Conservation (phyloP, 352 stramenopile genomes). For the Pythium coloratum region DNA sequence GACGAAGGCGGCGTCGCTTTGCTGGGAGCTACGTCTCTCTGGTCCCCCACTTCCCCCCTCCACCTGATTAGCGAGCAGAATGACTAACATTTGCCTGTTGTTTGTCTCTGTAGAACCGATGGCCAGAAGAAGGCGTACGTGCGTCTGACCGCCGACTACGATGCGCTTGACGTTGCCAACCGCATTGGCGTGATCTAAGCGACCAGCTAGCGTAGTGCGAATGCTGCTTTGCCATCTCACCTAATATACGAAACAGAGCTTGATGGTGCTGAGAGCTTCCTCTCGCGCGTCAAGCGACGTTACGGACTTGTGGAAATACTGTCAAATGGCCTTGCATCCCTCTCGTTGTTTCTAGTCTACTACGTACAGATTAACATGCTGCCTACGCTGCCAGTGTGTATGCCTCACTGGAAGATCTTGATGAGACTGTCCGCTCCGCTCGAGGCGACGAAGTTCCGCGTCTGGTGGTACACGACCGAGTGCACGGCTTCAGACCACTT, state of each 20-base stretch:
- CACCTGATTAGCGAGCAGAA: neutral
- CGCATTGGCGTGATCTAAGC: slow-evolving; percentile 99
- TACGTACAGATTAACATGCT: slow-evolving; percentile 6
- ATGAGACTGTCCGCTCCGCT: slow-evolving; percentile 80
- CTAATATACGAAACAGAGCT: slow-evolving; percentile 41
- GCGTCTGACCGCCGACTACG: slow-evolving; percentile 97
- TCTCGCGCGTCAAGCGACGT: slow-evolving; percentile 23
- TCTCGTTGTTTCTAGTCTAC: slow-evolving; percentile 9
- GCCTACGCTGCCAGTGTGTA: neutral
- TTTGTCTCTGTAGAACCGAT: slow-evolving; percentile 86
- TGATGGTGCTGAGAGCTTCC: slow-evolving; percentile 24
- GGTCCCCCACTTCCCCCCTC: neutral
- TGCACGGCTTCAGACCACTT: slow-evolving; percentile 84
- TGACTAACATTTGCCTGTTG: slow-evolving; percentile 31
- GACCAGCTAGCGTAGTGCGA: slow-evolving; percentile 36
- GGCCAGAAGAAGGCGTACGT: slow-evolving; percentile 99
- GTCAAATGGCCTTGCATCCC: neutral
- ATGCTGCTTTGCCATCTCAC: slow-evolving; percentile 64
- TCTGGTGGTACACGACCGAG: slow-evolving; percentile 72
- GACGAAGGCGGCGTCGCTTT: slow-evolving; percentile 21
- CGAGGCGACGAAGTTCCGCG: slow-evolving; percentile 80
- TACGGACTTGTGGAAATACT: slow-evolving; percentile 34
- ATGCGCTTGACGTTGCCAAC: slow-evolving; percentile 99
- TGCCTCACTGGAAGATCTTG: slow-evolving; percentile 82
- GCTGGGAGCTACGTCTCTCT: slow-evolving; percentile 20